Evolutionary conservation across 2,329 filamentous ascomycete genomes (phyloP), one percentile per base, ranked within the genome.

Genomic region (Fusarium tuaranense): DNA sequence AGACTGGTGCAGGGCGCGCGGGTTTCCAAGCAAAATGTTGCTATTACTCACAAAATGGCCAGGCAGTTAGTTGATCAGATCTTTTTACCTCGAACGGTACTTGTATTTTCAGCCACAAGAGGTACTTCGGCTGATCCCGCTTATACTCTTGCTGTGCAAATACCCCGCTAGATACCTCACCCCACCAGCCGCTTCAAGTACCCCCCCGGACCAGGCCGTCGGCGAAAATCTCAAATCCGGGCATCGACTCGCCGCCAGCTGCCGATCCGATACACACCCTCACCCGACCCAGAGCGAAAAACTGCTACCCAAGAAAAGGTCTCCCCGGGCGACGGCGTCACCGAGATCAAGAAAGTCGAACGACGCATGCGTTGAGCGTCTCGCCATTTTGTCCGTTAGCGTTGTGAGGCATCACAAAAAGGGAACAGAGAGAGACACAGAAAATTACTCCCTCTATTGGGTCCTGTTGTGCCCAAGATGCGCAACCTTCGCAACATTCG

Each of bases 401-500:
- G 18, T 59, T 61, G 32, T 44, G 60, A 64, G 55, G 51, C 55
- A 72, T 59, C 59, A 65, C 48, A 27, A 44, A 39, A 51, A 13
- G 7, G 53, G 16, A 22, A 27, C 22, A n/a, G n/a, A n/a, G n/a
- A 51, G 25, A 27, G 14, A 18, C 22, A 51, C 14, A 27, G 22
- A n/a, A 27, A 46, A n/a, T 10, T 6, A 30, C 27, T 36, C 27
- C 27, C 55, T 58, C 18, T n/a, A 25, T 38, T n/a, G 27, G 34
- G 55, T 10, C 27, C 7, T 18, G 20, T 16, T 48, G 44, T 51
- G 46, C 46, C 27, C 70, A 64, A 75, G 67, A 98, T 98, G 96
- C 93, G 94, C 81, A 98, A 98, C 83, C 88, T 98, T 78, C 92
- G 91, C 84, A 95, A 92, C 82, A 91, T 95, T 79, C 91, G 89